These are phyloP conservation scores for Glycine latifolia DNA, from an alignment of 306 rosid species.

Conservation along the genomic window DNA sequence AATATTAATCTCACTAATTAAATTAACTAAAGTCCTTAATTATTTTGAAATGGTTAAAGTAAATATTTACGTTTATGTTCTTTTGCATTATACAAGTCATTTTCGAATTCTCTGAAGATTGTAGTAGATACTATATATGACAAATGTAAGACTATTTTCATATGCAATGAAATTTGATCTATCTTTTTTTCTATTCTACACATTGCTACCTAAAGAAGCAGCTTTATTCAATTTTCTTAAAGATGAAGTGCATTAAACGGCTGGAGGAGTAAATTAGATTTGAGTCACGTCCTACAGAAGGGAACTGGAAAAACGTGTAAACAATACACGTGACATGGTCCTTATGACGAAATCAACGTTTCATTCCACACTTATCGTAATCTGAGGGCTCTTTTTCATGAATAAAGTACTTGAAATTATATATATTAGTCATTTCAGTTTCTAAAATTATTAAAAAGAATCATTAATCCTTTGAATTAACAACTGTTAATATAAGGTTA, in stretches of 20 bases:
- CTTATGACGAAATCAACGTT: conserved; percentile 5
- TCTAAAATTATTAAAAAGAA: not conserved
- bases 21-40: not conserved
- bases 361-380: not conserved
- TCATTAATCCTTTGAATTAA: not conserved
- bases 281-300: not conserved
- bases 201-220: not conserved
- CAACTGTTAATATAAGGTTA: not conserved
- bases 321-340: not conserved
- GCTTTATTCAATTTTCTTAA: not conserved
- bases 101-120: not conserved
- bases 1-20: not conserved
- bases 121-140: no score
- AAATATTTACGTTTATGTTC: not conserved
- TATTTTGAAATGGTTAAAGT: not conserved
- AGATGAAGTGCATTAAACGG: not conserved
- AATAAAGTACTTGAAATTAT: not conserved
- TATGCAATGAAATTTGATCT: not conserved
- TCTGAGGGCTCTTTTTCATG: not conserved
- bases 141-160: not conserved
- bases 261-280: not conserved
- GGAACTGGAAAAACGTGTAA: no score
- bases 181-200: not conserved
- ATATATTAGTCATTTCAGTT: not conserved
- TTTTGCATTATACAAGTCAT: not conserved